Conservation (phyloP, 371 early-diverging fungal genomes). For the Rhizopus stolonifer region DNA sequence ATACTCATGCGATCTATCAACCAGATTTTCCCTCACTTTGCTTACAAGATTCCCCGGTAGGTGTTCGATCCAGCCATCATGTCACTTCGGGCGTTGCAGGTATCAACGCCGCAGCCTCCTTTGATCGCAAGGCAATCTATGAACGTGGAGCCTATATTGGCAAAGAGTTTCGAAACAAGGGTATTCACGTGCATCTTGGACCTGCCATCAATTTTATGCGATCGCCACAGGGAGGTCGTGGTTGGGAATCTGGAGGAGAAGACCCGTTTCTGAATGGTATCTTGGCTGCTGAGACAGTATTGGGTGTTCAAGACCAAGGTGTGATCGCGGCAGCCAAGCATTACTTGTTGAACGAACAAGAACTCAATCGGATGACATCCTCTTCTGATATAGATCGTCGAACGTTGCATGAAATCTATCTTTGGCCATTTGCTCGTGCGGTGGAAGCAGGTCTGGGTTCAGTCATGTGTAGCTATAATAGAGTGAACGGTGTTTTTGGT, state of each 20-base stretch:
- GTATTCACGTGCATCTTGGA: constrained; percentile 49
- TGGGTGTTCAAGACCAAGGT: constrained; percentile 36
- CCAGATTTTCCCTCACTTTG: constrained; percentile 59
- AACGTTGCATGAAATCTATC: constrained; percentile 58
- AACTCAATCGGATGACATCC: constrained; percentile 19
- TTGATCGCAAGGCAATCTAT: constrained; percentile 45
- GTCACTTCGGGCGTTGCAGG: constrained; percentile 50
- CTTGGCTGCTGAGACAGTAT: constrained; percentile 27
- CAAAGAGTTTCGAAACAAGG: constrained; percentile 49
- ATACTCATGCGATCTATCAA: constrained; percentile 27
- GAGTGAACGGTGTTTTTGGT: constrained; percentile 44
- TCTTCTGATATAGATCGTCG: constrained; percentile 42
- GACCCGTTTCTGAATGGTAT: constrained; percentile 58
- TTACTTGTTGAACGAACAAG: constrained; percentile 49
- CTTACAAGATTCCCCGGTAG: constrained; percentile 55
- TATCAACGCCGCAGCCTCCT: constrained; percentile 54
- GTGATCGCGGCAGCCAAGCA: constrained; percentile 57
- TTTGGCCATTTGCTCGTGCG: constrained; percentile 53
- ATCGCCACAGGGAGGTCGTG: constrained; percentile 50
- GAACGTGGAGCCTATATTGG: constrained; percentile 52
- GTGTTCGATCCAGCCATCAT: constrained; percentile 38
- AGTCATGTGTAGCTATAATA: constrained; percentile 63
- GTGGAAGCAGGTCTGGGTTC: constrained; percentile 56
- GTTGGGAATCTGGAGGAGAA: constrained; percentile 61
- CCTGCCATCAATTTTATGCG: constrained; percentile 51